These are phyloP conservation scores for Phytopythium kandeliae DNA, from an alignment of 352 stramenopile species.

Conservation along the genomic window DNA sequence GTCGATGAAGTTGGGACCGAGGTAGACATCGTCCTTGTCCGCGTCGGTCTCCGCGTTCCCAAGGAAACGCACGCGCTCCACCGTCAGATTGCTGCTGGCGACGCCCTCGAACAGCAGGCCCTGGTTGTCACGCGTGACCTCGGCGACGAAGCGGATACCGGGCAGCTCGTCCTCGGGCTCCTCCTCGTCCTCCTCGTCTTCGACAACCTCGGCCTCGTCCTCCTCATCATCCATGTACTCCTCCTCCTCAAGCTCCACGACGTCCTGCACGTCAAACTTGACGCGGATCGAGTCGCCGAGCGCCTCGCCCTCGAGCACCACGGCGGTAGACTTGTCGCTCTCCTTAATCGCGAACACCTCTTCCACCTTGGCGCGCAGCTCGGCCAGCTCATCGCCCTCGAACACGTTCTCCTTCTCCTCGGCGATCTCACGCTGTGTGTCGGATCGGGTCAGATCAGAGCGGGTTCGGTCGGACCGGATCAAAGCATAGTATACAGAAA, in stretches of 20 bases:
- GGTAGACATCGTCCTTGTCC: slow-evolving; percentile 67
- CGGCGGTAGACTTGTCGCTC: slow-evolving; percentile 51
- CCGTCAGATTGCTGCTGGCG: slow-evolving; percentile 72
- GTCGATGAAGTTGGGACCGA: slow-evolving; percentile 76
- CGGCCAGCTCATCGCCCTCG: slow-evolving; percentile 62
- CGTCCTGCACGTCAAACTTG: slow-evolving; percentile 78
- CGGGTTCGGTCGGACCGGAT: too few species aligned
- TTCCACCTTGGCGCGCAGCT: slow-evolving; percentile 60
- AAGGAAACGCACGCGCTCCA: slow-evolving; percentile 73
- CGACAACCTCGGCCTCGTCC: slow-evolving; percentile 25
- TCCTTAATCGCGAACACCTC: slow-evolving; percentile 65
- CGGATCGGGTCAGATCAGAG: too few species aligned
- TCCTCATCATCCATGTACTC: slow-evolving; percentile 47
- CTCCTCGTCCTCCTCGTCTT: slow-evolving; percentile 30
- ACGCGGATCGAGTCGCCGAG: slow-evolving; percentile 56
- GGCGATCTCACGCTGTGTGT: slow-evolving; percentile 64
- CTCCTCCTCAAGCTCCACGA: slow-evolving; percentile 62
- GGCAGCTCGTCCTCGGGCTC: slow-evolving; percentile 68
- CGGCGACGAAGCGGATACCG: slow-evolving; percentile 71
- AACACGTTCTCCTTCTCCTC: slow-evolving; percentile 86
- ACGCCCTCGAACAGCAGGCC: slow-evolving; percentile 81
- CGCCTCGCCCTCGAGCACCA: slow-evolving; percentile 51
- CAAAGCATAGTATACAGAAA: too few species aligned
- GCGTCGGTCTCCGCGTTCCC: slow-evolving; percentile 41
- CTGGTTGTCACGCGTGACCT: slow-evolving; percentile 64